Evolutionary conservation across 768 basidiomycete species (phyloP), one percentile per base, ranked within the genome.

Genomic region (Hericium alpestre): DNA sequence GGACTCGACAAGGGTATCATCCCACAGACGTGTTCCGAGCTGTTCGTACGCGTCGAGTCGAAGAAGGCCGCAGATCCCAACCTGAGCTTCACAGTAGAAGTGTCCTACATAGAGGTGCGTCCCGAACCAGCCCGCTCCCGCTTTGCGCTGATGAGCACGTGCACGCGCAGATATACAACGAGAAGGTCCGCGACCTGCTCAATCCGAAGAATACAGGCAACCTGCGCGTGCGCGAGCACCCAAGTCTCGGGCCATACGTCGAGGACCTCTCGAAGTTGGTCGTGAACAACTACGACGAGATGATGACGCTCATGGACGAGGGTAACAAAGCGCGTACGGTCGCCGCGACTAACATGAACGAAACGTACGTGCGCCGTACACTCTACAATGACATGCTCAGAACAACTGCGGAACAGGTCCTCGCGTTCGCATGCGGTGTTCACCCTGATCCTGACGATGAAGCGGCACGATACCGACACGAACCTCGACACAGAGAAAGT

Each of bases 301-400:
- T 99, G 88, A 95, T 96, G 88, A 92, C 87, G 5, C 86, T 99
- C 67, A 98, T 98, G 95, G 95, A 99, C 74, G 95, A 99, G 70
- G 95, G 95, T 40, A 99, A 97, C 72, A 97, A 98, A 75, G 94
- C 96, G 53, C 79, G 96, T 52, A 98, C 96, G 13, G 95, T 99
- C 22, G 96, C 96, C 20, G 94, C 96, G 23, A 99, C 96, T 20
- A 93, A 96, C 72, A 99, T 99, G 96, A 99, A 99, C 73, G 96
- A 97, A 73, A 96, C 93, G 80, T 90, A 68, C 58, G 57, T 56
- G 56, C 47, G 16, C 27, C 41, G 32, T 10, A 20, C 22, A 27
- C 39, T 32, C 32, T 40, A 27, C 39, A 15, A 37, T 6, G 18
- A 25, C 15, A 25, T 20, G 54, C 27, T 55, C 9, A 32, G 32